Percentiles rank a stretch among this genome's conserved stretches.
These are phyloP conservation scores for Melastoma candidum DNA, from an alignment of 441 rosid genomes.

Conservation along the genomic window DNA sequence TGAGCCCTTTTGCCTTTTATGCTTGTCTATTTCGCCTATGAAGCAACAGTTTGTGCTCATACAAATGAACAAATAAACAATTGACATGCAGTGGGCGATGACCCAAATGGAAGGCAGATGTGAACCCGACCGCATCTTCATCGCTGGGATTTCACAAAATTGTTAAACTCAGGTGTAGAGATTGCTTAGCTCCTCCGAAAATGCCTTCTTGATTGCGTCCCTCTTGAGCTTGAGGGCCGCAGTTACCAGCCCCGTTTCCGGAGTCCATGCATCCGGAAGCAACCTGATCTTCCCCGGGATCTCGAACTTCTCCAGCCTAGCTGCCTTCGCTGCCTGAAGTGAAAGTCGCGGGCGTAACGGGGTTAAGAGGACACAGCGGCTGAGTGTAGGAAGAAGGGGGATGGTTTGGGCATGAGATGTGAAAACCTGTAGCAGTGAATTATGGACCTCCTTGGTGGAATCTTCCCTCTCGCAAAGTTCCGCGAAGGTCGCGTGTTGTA, in stretches of 20 bases:
- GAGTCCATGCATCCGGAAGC: conserved; percentile 71
- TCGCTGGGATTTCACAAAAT: too few species aligned
- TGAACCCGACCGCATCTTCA: too few species aligned
- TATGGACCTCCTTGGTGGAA: conserved; percentile 55
- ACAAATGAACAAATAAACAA: too few species aligned
- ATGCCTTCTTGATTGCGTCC: conserved; percentile 57
- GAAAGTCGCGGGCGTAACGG: background rate
- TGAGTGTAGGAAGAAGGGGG: too few species aligned
- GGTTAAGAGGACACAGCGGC: too few species aligned
- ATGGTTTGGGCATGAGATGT: too few species aligned
- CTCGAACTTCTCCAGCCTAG: conserved; percentile 72
- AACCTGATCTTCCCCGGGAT: conserved; percentile 77
- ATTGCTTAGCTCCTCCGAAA: conserved; percentile 55
- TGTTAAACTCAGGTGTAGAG: conserved; percentile 17
- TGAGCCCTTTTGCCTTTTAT: too few species aligned
- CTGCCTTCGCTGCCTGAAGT: conserved; percentile 60
- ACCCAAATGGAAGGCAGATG: too few species aligned
- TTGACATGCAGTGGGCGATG: too few species aligned
- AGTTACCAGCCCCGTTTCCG: too few species aligned
- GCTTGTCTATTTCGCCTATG: too few species aligned
- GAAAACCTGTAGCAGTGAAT: conserved; percentile 32
- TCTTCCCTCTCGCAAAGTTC: conserved; percentile 57
- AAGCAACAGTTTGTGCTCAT: too few species aligned
- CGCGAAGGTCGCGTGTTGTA: conserved; percentile 34
- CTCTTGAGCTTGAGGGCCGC: conserved; percentile 55